Conservation (phyloP, 371 early-diverging fungal genomes). For the Capillidium heterosporum region DNA sequence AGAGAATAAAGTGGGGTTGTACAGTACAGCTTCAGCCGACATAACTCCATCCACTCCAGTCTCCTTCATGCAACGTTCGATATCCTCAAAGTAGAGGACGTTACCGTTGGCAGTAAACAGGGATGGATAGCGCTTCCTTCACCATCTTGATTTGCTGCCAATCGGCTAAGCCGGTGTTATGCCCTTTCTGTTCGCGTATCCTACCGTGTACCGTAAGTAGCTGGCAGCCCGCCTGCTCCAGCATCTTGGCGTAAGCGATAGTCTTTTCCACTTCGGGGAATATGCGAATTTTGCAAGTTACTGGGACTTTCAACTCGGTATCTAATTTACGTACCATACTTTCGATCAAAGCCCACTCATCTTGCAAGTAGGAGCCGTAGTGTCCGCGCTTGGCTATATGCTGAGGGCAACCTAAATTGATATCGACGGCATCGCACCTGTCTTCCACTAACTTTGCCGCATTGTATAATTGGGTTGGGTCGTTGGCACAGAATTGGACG, state of each 20-base stretch:
- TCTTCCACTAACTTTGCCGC: constrained; percentile 75
- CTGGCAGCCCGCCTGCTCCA: constrained; percentile 85
- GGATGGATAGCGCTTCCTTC: constrained; percentile 69
- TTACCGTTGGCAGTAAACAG: constrained; percentile 98
- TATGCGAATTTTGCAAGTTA: constrained; percentile 95
- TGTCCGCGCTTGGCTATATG: constrained; percentile 85
- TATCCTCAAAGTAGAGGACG: constrained; percentile 78
- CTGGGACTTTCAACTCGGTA: constrained; percentile 75
- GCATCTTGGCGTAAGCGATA: constrained; percentile 90
- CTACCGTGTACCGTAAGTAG: constrained; percentile 95
- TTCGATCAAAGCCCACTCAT: constrained; percentile 85
- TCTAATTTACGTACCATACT: constrained; percentile 51
- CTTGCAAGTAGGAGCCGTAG: constrained; percentile 93
- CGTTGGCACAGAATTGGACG: constrained; percentile 98
- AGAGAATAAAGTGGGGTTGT: constrained; percentile 77
- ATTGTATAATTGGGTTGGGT: constrained; percentile 63
- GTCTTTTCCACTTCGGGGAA: constrained; percentile 85
- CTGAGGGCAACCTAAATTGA: constrained; percentile 98
- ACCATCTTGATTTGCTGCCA: constrained; percentile 92
- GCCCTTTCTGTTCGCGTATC: constrained; percentile 91
- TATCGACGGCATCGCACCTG: constrained; percentile 89
- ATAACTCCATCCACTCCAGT: constrained; percentile 95
- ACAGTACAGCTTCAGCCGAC: constrained; percentile 83
- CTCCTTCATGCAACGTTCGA: constrained; percentile 66
- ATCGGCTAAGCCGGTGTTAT: constrained; percentile 90